phyloP scores from a whole-genome alignment of 768 basidiomycete genomes.

The Brasilioporus rufonigricans region DNA sequence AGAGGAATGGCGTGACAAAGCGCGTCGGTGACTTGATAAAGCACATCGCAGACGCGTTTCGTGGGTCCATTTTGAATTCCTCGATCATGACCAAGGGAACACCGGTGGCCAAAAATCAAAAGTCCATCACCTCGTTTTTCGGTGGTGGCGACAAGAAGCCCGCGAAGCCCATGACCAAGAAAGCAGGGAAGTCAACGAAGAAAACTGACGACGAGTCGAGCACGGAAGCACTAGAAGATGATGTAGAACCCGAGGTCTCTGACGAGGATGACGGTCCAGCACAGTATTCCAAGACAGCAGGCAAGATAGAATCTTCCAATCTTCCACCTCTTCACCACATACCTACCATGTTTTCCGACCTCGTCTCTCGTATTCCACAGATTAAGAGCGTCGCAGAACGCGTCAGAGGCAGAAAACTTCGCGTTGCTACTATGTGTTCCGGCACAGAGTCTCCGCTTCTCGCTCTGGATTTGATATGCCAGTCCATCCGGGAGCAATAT shows the following conservation, averaged over 20 bases:
- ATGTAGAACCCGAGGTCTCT: constrained; percentile 32
- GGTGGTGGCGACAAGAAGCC: constrained; percentile 32
- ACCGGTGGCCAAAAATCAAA: constrained; percentile 45
- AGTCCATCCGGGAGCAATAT: constrained; percentile 68
- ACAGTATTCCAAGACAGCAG: constrained; percentile 37
- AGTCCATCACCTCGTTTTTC: constrained; percentile 57
- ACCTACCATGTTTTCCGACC: constrained; percentile 72
- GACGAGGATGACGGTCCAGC: constrained; percentile 31
- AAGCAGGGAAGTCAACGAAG: constrained; percentile 31
- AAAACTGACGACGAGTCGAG: constrained; percentile 31
- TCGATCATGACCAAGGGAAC: constrained; percentile 50
- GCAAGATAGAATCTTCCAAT: constrained; percentile 51
- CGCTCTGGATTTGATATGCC: constrained; percentile 81
- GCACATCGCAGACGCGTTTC: constrained; percentile 13
- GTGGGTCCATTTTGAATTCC: background rate
- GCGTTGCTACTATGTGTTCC: constrained; percentile 96
- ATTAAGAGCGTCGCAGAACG: constrained; percentile 66
- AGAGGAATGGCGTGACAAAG: constrained; percentile 13
- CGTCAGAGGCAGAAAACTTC: constrained; percentile 76
- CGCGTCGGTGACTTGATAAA: constrained; percentile 25
- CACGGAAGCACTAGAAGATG: constrained; percentile 34
- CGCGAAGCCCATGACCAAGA: constrained; percentile 25
- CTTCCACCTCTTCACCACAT: constrained; percentile 77
- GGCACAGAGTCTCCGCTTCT: constrained; percentile 95
- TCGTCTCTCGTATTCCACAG: constrained; percentile 62